A percentile compares a stretch with the other conserved stretches of the same genome.
Conservation (phyloP, 306 rosid species). For the Rosa multiflora region DNA sequence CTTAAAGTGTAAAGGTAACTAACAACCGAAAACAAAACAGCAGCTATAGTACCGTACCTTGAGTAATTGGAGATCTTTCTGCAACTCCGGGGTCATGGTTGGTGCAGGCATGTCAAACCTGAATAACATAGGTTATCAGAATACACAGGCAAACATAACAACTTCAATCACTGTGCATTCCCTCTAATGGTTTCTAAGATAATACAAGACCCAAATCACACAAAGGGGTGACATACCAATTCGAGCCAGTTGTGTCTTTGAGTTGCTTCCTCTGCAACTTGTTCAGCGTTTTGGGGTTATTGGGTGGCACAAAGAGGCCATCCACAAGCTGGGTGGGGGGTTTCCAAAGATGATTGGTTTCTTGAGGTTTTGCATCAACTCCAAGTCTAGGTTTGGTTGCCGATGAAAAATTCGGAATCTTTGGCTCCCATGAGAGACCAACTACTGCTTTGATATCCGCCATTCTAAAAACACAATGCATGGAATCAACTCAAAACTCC, state of each 20-base stretch:
- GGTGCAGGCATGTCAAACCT: slow-evolving; percentile 92
- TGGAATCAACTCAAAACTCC: background rate
- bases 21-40: background rate
- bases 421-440: slow-evolving; percentile 82
- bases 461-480: slow-evolving; percentile 35
- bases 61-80: slow-evolving; percentile 62
- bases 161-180: background rate
- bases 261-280: slow-evolving; percentile 58
- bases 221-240: slow-evolving; percentile 43
- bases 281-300: slow-evolving; percentile 57
- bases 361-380: slow-evolving; percentile 30
- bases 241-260: slow-evolving; percentile 69
- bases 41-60: slow-evolving; percentile 44
- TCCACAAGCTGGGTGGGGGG: slow-evolving; percentile 64
- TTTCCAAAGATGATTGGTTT: slow-evolving; percentile 50
- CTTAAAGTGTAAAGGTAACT: background rate
- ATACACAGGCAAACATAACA: background rate
- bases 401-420: slow-evolving; percentile 44
- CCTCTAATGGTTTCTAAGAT: background rate
- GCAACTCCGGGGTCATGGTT: slow-evolving; percentile 73
- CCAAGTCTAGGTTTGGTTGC: slow-evolving; percentile 18
- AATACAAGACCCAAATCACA: background rate
- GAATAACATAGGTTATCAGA: slow-evolving; percentile 8
- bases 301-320: slow-evolving; percentile 80
- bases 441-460: slow-evolving; percentile 43